Evolutionary conservation across 192 early-diverging fungal genomes (phyloP), one percentile per base, ranked within the genome.

Genomic region (Mortierella claussenii): DNA sequence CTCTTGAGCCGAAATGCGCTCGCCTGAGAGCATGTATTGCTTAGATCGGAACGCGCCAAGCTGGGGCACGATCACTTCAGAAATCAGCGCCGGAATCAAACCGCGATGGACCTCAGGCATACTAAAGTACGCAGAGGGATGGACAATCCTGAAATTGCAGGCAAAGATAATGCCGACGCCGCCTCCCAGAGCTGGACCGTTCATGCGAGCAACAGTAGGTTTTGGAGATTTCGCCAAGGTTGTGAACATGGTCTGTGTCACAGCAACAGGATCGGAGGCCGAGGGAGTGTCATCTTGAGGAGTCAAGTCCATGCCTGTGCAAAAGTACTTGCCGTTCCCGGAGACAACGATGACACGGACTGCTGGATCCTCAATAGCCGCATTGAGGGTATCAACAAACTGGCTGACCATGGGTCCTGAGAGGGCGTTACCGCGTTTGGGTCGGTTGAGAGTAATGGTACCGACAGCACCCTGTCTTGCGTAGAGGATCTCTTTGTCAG

Each of bases 111-210:
- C 86, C 66, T 90, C 89, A 0, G 85, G 81, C 64, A 90, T 71
- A 26, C 82, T 80, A 71, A 90, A 76, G 40, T 85, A 86, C 3
- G 79, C 78, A 3, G 59, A 42, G 1, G 74, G 50, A 17, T 65
- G 57, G 0, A 84, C 79, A 11, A 90, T 70, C 6, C 88, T 68
- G 40, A 90, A 81, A 63, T 90, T 86, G 30, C 82, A 79, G n/a
- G 79, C 61, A 68, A 87, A 85, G 31, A 87, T 46, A 17, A 88
- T 60, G 2, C 87, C 87, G 18, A 87, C 81, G 21, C 89, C 89
- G 18, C 89, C 89, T 28, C 87, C 89, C 20, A 90, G 74, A 8
- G 80, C 86, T 11, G 88, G 87, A n/a, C 89, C 89, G 65, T 90
- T 87, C 37, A 90, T 63, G 33, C 79, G 75, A 18, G 83, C 86